Evolutionary conservation across 768 basidiomycete genomes (phyloP).

Genomic region (Crassisporium funariophilum): DNA sequence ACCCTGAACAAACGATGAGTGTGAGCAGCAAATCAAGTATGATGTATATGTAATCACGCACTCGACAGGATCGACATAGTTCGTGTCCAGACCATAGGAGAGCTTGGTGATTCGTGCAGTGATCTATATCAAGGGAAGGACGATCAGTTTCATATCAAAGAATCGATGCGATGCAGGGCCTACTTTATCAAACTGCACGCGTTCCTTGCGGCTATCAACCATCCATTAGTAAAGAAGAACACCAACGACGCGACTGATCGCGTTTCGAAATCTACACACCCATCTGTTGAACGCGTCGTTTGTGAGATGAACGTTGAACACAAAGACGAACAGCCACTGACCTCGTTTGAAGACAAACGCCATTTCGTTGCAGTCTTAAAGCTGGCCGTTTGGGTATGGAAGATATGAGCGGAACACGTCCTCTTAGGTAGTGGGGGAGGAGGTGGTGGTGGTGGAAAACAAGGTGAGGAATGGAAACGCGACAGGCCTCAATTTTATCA

Average conservation of each 20-base stretch:
- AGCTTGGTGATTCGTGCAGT: slow-evolving; percentile 87
- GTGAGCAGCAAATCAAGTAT: neutral
- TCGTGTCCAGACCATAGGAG: slow-evolving; percentile 92
- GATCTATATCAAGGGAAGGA: slow-evolving; percentile 50
- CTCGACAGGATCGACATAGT: slow-evolving; percentile 95
- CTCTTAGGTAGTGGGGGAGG: neutral
- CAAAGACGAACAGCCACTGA: slow-evolving; percentile 19
- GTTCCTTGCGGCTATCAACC: slow-evolving; percentile 74
- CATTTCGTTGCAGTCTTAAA: slow-evolving; percentile 20
- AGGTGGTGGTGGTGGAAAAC: slow-evolving; percentile 17
- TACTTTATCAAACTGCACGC: slow-evolving; percentile 92
- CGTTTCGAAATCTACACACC: slow-evolving; percentile 40
- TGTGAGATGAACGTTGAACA: neutral
- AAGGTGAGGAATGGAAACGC: slow-evolving; percentile 23
- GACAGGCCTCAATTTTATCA: slow-evolving; percentile 32
- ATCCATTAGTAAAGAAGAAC: slow-evolving; percentile 18
- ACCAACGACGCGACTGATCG: slow-evolving; percentile 36
- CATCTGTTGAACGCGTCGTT: slow-evolving; percentile 36
- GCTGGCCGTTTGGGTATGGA: neutral
- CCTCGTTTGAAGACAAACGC: slow-evolving; percentile 45
- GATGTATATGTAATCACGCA: slow-evolving; percentile 35
- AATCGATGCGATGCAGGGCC: slow-evolving; percentile 19
- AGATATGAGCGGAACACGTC: slow-evolving; percentile 5
- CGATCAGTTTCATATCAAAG: slow-evolving; percentile 15
- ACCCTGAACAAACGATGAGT: slow-evolving; percentile 49